These are phyloP conservation scores for Zygnema cylindricum DNA, from an alignment of 139 green algal species.

Conservation along the genomic window DNA sequence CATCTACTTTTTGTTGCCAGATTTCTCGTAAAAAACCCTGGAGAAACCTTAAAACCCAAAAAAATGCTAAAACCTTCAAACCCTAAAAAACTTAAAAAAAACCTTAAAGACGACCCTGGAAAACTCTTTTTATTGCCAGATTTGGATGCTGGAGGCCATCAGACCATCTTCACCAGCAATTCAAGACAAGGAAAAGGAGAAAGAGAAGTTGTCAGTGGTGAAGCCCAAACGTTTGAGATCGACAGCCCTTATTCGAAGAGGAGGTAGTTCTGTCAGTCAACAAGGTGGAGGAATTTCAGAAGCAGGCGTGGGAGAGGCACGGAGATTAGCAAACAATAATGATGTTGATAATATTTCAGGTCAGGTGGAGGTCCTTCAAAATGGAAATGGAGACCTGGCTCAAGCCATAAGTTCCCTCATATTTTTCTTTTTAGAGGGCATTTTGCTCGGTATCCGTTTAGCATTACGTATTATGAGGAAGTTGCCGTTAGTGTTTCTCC, in stretches of 20 bases:
- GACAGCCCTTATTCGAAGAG: background rate
- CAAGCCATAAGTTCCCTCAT: background rate
- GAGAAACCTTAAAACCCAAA: no score
- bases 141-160: background rate
- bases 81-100: no score
- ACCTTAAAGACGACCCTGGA: no score
- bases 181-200: background rate
- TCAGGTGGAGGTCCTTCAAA: conserved; percentile 1
- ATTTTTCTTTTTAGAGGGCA: background rate
- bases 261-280: background rate
- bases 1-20: no score
- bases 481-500: conserved; percentile 4
- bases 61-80: no score
- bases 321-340: background rate
- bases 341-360: background rate
- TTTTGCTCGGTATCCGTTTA: background rate
- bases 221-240: background rate
- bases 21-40: no score
- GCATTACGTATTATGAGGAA: background rate
- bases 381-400: background rate
- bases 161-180: background rate
- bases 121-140: background rate
- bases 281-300: background rate
- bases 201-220: background rate
- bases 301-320: background rate